Evolutionary conservation across 768 basidiomycete genomes (phyloP).

Genomic region (Boletus barrowsii): DNA sequence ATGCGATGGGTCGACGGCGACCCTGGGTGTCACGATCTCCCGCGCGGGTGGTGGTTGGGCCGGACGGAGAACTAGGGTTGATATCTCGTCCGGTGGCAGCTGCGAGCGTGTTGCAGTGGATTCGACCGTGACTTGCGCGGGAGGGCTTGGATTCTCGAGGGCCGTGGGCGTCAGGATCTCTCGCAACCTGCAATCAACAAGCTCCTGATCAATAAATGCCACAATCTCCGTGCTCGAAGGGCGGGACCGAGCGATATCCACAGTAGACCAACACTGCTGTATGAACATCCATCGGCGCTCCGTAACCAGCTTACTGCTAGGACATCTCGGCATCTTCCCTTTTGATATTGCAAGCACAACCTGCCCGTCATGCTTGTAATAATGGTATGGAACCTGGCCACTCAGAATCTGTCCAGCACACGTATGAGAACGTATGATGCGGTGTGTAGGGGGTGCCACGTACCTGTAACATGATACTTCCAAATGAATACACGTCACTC

Average conservation of each 20-base stretch:
- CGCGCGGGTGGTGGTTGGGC: too few relatives aligned
- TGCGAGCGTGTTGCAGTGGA: too few relatives aligned
- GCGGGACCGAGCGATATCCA: neutral
- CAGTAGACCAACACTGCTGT: slow-evolving; percentile 22
- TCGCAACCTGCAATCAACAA: slow-evolving; percentile 22
- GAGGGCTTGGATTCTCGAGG: too few relatives aligned
- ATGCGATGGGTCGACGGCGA: too few relatives aligned
- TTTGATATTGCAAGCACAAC: slow-evolving; percentile 8
- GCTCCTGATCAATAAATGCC: too few relatives aligned
- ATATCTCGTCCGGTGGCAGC: too few relatives aligned
- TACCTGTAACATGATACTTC: slow-evolving; percentile 2
- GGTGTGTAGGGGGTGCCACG: neutral
- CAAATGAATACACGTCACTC: too few relatives aligned
- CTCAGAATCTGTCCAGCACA: slow-evolving; percentile 1
- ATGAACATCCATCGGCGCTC: slow-evolving; percentile 14
- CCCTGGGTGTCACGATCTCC: too few relatives aligned
- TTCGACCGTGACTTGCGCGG: too few relatives aligned
- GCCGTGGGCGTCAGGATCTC: slow-evolving; percentile 31
- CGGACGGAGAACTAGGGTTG: too few relatives aligned
- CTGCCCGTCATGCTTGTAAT: slow-evolving; percentile 5
- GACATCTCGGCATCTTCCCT: slow-evolving; percentile 1
- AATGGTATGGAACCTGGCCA: slow-evolving; percentile 15
- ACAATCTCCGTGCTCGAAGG: too few relatives aligned
- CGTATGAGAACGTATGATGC: too few relatives aligned
- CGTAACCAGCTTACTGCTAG: neutral